Evolutionary conservation across 2,329 filamentous ascomycete genomes (phyloP).

Genomic region (Lizonia empirigonia): DNA sequence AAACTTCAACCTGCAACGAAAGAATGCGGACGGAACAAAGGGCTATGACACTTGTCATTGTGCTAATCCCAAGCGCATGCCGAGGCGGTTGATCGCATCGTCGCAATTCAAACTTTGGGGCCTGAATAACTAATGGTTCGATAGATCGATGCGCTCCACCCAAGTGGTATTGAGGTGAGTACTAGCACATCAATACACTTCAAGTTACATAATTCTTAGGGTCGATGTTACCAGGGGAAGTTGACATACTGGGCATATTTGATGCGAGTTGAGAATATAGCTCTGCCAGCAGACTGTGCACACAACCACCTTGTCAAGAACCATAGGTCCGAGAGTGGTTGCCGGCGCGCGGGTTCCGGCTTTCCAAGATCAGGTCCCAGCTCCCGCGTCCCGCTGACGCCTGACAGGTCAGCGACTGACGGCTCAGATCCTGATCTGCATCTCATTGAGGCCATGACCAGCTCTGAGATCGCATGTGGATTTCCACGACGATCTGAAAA

Average conservation of each 20-base stretch:
- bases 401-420: constrained; percentile 3
- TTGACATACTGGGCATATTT: too few relatives aligned
- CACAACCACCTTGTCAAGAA: neutral
- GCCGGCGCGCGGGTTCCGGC: neutral
- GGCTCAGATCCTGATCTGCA: constrained; percentile 1
- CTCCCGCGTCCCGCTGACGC: constrained; percentile 9
- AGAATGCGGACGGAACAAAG: too few relatives aligned
- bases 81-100: constrained; percentile 1
- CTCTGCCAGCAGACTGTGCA: neutral
- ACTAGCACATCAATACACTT: neutral
- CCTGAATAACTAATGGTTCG: neutral
- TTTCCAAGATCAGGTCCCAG: neutral
- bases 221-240: neutral
- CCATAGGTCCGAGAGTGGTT: neutral
- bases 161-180: neutral
- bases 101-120: neutral
- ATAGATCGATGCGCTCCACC: constrained; percentile 2
- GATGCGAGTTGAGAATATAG: neutral
- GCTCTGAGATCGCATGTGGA: constrained; percentile 7
- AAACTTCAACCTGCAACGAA: neutral
- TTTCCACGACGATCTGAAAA: neutral
- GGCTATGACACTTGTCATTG: too few relatives aligned
- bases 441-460: neutral
- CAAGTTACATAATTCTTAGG: neutral
- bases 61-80: neutral